Base-by-base conservation (phyloP, 2,329 filamentous ascomycete genomes). In the Aspergillus sp. region DNA sequence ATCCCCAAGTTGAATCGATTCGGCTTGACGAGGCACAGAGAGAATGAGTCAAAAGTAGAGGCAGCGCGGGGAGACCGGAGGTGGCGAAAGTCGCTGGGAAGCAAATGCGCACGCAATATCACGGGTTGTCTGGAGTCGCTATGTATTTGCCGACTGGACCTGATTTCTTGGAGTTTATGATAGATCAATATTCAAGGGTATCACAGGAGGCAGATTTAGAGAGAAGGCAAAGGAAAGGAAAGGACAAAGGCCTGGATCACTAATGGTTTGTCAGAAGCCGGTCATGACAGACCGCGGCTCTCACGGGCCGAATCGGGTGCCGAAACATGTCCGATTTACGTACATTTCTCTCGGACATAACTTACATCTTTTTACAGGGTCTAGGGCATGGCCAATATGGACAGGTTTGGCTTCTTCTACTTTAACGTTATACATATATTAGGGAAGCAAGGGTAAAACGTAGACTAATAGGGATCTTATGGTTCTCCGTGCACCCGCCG, bases 241-340 rank as follows among this genome's bases (percentile, higher is more conserved):
- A 47, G 45, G 49, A 55, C 20, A 14, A 12, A 20, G n/a, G 47
- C 31, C 39, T 42, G 39, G 62, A 54, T 62, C 61, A 62, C 56
- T 63, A 62, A 63, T 64, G 56, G 62, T 64, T 64, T 64, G 62
- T 64, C 60, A 64, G 62, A 62, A 52, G 58, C 42, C 57, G 55
- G 54, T 63, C 58, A 54, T 54, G 54, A 54, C 51, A 14, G 52
- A 39, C 52, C 52, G 52, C 36, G 52, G 52, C 26, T 53, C 20
- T 42, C 22, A 10, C 18, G 16, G 56, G 54, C 22, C 39, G 58
- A 52, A 31, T 42, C 55, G 52, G 54, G 57, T 56, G 36, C 47
- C 47, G 52, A 51, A 20, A 9, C 47, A 54, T 16, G 26, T 16
- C 39, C 42, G 26, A 55, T 24, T 36, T 10, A 12, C 53, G 4